These are phyloP conservation scores for Neofusicoccum kwambonambiense DNA, from an alignment of 2,329 filamentous ascomycete species.

Conservation along the genomic window DNA sequence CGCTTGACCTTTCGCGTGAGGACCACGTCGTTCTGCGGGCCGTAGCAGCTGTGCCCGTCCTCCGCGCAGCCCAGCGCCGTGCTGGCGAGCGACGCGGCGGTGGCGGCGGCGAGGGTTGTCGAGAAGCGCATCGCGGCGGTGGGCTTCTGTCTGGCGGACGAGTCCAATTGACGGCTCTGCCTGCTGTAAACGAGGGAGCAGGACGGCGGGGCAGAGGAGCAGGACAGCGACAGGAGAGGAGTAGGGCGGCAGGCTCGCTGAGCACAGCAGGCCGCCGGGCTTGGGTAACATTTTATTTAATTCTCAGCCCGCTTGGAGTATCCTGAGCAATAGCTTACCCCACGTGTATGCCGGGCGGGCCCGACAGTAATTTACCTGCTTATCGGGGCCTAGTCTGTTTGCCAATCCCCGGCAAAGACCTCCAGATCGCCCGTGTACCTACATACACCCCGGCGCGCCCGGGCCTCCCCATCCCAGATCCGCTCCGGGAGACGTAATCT, in stretches of 20 bases:
- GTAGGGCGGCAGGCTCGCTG: neutral
- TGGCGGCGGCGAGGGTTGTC: neutral
- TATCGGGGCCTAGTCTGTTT: conserved; percentile 6
- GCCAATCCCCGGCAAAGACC: neutral
- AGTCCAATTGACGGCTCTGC: neutral
- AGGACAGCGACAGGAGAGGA: neutral
- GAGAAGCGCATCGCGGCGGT: conserved; percentile 9
- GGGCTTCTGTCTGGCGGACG: neutral
- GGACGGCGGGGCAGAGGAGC: neutral
- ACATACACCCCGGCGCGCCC: neutral
- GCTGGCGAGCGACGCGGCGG: neutral
- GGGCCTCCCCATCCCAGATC: neutral
- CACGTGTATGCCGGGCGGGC: conserved; percentile 2
- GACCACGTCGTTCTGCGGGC: conserved; percentile 41
- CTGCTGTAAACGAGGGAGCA: neutral
- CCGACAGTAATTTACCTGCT: conserved; percentile 2
- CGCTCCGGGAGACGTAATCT: conserved; percentile 1
- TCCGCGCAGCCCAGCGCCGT: conserved; percentile 31
- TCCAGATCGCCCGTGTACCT: conserved; percentile 12
- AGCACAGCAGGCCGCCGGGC: neutral
- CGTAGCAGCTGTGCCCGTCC: conserved; percentile 38
- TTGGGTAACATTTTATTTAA: neutral
- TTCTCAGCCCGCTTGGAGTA: neutral
- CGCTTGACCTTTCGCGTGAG: conserved; percentile 42
- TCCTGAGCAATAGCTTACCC: neutral